phyloP scores from a whole-genome alignment of 306 rosid species.

The Dalbergia oliveri region DNA sequence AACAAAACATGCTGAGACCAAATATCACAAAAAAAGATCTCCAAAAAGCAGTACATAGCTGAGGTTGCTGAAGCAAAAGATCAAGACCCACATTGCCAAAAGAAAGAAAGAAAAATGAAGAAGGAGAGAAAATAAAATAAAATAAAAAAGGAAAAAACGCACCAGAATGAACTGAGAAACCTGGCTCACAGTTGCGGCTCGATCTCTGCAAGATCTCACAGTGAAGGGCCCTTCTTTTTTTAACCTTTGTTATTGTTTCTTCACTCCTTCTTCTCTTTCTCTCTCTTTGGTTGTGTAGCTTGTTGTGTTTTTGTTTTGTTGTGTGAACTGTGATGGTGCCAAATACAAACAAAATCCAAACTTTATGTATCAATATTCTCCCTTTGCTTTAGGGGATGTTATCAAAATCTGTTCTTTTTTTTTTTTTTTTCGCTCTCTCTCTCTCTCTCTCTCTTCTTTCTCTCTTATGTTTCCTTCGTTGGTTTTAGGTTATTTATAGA shows the following conservation, averaged over 20 bases:
- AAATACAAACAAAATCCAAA: conserved; percentile 51
- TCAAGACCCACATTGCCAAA: conserved; percentile 56
- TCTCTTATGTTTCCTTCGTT: conserved; percentile 14
- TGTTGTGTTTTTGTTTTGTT: conserved; percentile 33
- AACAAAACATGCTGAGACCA: conserved; percentile 6
- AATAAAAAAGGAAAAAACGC: conserved; percentile 20
- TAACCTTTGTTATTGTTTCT: neutral
- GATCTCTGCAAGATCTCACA: conserved; percentile 76
- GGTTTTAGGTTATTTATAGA: conserved; percentile 61
- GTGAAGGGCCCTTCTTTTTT: neutral
- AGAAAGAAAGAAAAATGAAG: neutral
- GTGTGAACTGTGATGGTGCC: conserved; percentile 41
- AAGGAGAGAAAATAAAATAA: neutral
- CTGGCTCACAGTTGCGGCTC: conserved; percentile 46
- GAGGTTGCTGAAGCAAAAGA: conserved; percentile 47
- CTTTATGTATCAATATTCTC: conserved; percentile 52
- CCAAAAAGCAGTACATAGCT: conserved; percentile 39
- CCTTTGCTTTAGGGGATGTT: conserved; percentile 44
- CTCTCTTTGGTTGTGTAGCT: conserved; percentile 31
- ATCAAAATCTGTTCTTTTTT: conserved; percentile 33
- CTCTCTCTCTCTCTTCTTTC: too few species aligned
- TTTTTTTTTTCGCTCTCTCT: neutral
- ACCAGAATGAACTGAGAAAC: conserved; percentile 53
- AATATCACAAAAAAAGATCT: conserved; percentile 31
- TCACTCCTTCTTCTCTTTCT: conserved; percentile 10